Conservation (phyloP, 495 filamentous ascomycete genomes). For the Penicillium simplicissimum region DNA sequence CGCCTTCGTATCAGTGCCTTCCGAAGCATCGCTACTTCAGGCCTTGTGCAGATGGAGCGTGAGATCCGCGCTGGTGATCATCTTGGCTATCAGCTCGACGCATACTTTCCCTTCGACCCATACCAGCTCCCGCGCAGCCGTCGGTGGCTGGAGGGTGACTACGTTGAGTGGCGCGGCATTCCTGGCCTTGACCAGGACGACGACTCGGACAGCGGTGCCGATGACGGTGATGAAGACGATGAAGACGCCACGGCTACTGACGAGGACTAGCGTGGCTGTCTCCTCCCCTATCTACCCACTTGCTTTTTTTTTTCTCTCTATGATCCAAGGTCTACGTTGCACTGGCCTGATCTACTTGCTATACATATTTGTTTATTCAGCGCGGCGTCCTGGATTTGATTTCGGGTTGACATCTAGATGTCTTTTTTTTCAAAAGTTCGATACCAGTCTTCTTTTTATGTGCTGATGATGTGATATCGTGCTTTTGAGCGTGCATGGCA, state of each 20-base stretch:
- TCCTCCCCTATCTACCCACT: background rate
- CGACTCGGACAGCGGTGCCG: slow-evolving; percentile 48
- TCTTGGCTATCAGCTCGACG: slow-evolving; percentile 77
- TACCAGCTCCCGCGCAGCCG: slow-evolving; percentile 84
- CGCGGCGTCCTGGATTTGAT: slow-evolving; percentile 26
- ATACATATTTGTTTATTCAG: slow-evolving; percentile 24
- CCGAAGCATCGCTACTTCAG: slow-evolving; percentile 38
- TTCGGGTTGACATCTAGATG: slow-evolving; percentile 9
- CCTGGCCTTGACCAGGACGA: slow-evolving; percentile 64
- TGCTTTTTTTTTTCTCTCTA: background rate
- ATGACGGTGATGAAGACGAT: slow-evolving; percentile 33
- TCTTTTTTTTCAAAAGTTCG: slow-evolving; percentile 21
- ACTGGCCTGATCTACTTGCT: slow-evolving; percentile 7
- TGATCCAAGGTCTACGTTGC: background rate
- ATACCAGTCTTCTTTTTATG: slow-evolving; percentile 21
- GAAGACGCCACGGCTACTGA: slow-evolving; percentile 42
- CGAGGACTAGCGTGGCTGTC: slow-evolving; percentile 29
- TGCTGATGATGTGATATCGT: slow-evolving; percentile 21
- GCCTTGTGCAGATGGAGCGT: slow-evolving; percentile 52
- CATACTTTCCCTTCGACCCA: slow-evolving; percentile 96
- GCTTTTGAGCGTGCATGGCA: slow-evolving; percentile 14
- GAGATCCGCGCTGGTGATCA: slow-evolving; percentile 64
- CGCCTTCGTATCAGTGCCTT: slow-evolving; percentile 69
- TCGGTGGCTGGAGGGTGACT: slow-evolving; percentile 82
- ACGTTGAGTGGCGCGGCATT: slow-evolving; percentile 78